Percentiles rank a stretch among this genome's conserved stretches.
Evolutionary conservation across 164 flowering plant species (phyloP).

Genomic region (Macadamia integrifolia): DNA sequence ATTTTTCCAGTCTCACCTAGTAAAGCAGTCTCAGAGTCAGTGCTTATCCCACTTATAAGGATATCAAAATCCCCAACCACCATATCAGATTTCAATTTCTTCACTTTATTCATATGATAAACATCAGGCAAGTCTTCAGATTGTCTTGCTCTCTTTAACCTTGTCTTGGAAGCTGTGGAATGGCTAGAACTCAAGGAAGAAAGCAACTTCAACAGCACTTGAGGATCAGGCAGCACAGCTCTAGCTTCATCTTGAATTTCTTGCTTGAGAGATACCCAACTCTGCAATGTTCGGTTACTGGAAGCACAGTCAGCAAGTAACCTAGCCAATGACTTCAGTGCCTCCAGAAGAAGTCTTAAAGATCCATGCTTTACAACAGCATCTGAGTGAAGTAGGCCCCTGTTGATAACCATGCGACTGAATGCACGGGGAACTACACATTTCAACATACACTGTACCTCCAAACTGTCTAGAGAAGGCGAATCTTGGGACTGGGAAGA

Average conservation of each 20-base stretch:
- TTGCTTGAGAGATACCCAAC: slow-evolving; percentile 47
- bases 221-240: slow-evolving; percentile 71
- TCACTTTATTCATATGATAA: slow-evolving; percentile 16
- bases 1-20: slow-evolving; percentile 23
- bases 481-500: slow-evolving; percentile 23
- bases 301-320: slow-evolving; percentile 27
- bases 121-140: slow-evolving; percentile 18
- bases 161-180: slow-evolving; percentile 17
- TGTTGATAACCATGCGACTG: slow-evolving; percentile 56
- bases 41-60: slow-evolving; percentile 49
- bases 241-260: slow-evolving; percentile 61
- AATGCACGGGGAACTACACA: slow-evolving; percentile 69
- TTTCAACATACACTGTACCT: slow-evolving; percentile 56
- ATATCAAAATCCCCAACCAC: slow-evolving; percentile 41
- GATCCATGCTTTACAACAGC: slow-evolving; percentile 69
- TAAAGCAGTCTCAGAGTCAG: slow-evolving; percentile 17
- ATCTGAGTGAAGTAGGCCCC: slow-evolving; percentile 82
- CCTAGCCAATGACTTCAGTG: slow-evolving; percentile 54
- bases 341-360: slow-evolving; percentile 70
- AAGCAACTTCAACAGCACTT: slow-evolving; percentile 64
- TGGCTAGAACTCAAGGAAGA: slow-evolving; percentile 35
- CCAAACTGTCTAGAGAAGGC: slow-evolving; percentile 29
- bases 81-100: slow-evolving; percentile 40
- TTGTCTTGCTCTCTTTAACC: slow-evolving; percentile 37
- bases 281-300: slow-evolving; percentile 14